These are phyloP conservation scores for Pichia sorboxylosa DNA, from an alignment of 1,139 yeast species.

Conservation along the genomic window DNA sequence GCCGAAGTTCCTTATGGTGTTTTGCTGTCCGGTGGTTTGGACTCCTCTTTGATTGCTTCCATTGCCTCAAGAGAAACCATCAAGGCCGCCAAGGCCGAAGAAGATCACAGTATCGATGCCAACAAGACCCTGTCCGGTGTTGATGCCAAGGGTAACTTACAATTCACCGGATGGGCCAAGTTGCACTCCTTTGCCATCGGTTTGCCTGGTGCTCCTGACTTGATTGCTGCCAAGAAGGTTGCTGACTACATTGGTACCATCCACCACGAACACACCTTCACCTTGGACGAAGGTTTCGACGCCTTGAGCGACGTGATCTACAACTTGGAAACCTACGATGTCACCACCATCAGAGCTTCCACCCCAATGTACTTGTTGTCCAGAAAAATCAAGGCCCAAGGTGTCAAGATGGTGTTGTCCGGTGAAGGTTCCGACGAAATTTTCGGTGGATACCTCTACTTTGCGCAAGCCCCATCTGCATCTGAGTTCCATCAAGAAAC, in stretches of 20 bases:
- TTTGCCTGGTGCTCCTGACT: constrained; percentile 94
- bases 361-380: constrained; percentile 97
- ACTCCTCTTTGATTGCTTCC: constrained; percentile 89
- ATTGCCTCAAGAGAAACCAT: constrained; percentile 94
- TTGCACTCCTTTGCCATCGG: constrained; percentile 96
- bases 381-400: constrained; percentile 97
- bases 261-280: constrained; percentile 96
- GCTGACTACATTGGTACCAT: constrained; percentile 91
- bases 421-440: constrained; percentile 99
- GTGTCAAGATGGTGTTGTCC: constrained; percentile 96
- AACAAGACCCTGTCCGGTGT: constrained; percentile 77
- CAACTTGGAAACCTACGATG: constrained; percentile 96
- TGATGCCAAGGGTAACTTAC: constrained; percentile 76
- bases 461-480: constrained; percentile 91
- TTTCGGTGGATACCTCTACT: constrained; percentile 95
- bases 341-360: constrained; percentile 96
- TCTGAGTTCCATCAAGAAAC: constrained; percentile 90
- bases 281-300: constrained; percentile 91
- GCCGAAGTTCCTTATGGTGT: constrained; percentile 99
- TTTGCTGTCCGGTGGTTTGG: constrained; percentile 89
- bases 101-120: constrained; percentile 34
- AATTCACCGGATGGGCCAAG: constrained; percentile 69
- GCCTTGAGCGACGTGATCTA: constrained; percentile 88
- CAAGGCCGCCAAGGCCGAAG: constrained; percentile 48
- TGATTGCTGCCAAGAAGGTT: constrained; percentile 90